Evolutionary conservation across 306 rosid genomes (phyloP).

Genomic region (Malus domestica): DNA sequence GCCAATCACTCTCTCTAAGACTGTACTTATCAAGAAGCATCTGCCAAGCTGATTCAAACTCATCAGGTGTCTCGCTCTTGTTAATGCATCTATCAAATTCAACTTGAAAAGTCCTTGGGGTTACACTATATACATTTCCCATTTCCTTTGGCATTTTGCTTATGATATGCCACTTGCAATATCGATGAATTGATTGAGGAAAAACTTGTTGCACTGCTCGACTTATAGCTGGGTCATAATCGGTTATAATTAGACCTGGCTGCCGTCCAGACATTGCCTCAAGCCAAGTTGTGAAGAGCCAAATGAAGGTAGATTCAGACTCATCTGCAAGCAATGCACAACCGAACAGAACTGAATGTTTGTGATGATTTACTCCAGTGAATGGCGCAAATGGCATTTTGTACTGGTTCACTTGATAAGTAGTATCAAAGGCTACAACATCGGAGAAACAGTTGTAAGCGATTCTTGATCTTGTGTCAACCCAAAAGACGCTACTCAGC

Average conservation of each 20-base stretch:
- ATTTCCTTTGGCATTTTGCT: conserved; percentile 16
- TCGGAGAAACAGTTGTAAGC: conserved; percentile 12
- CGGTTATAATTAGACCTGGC: conserved; percentile 8
- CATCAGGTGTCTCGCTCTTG: conserved; percentile 11
- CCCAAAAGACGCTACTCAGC: conserved; percentile 20
- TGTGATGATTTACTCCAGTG: conserved; percentile 13
- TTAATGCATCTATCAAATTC: conserved; percentile 12
- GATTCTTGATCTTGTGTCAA: conserved; percentile 14
- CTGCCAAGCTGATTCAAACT: conserved; percentile 20
- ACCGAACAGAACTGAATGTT: conserved; percentile 10
- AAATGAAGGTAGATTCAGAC: conserved; percentile 15
- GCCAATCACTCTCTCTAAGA: conserved; percentile 21
- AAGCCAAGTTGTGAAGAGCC: conserved; percentile 17
- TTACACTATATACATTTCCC: conserved; percentile 9
- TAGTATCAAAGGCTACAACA: conserved; percentile 13
- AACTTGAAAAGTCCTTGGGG: conserved; percentile 13
- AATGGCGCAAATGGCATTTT: conserved; percentile 17
- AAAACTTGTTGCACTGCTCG: conserved; percentile 8
- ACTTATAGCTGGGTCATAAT: conserved; percentile 6
- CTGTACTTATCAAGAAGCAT: conserved; percentile 16
- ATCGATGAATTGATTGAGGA: conserved; percentile 6
- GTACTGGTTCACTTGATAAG: conserved; percentile 14
- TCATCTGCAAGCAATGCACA: conserved; percentile 21
- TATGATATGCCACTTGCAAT: conserved; percentile 17
- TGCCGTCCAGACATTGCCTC: conserved; percentile 19